These are phyloP conservation scores for Conticribra guillardii DNA, from an alignment of 108 stramenopile species.

Conservation along the genomic window DNA sequence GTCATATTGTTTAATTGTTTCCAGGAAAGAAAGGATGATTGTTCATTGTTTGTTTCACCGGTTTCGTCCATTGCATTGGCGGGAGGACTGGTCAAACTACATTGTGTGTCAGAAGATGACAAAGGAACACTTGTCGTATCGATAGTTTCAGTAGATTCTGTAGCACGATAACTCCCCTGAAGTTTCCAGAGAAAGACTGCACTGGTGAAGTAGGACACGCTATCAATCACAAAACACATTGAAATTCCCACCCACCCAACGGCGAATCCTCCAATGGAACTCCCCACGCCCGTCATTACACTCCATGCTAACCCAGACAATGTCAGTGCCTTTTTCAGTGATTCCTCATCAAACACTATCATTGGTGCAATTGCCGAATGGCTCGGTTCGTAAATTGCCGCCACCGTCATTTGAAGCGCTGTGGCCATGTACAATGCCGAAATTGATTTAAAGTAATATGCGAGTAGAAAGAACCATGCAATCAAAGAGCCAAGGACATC, in stretches of 20 bases:
- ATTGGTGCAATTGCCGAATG: conserved; percentile 60
- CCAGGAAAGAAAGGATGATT: conserved; percentile 11
- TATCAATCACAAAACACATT: conserved; percentile 60
- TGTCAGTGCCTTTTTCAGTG: conserved; percentile 71
- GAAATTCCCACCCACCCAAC: conserved; percentile 54
- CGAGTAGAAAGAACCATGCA: conserved; percentile 54
- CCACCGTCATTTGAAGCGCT: conserved; percentile 52
- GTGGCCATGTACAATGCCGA: conserved; percentile 57
- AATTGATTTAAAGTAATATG: conserved; percentile 53
- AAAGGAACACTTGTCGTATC: too few species aligned
- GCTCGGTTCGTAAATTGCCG: conserved; percentile 70
- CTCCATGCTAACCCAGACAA: conserved; percentile 62
- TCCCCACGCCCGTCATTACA: conserved; percentile 68
- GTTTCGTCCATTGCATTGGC: background rate
- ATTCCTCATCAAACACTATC: conserved; percentile 55
- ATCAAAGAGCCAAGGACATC: conserved; percentile 57
- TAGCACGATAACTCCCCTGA: conserved; percentile 22
- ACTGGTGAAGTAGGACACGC: conserved; percentile 58
- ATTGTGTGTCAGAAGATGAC: too few species aligned
- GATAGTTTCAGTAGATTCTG: too few species aligned
- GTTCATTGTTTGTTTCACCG: conserved; percentile 1
- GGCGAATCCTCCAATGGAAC: conserved; percentile 56
- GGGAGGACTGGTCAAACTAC: background rate
- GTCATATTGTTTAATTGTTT: conserved; percentile 42
- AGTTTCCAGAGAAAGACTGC: conserved; percentile 51